Conservation (phyloP, 148 eudicot genomes). For the Spergularia marina region DNA sequence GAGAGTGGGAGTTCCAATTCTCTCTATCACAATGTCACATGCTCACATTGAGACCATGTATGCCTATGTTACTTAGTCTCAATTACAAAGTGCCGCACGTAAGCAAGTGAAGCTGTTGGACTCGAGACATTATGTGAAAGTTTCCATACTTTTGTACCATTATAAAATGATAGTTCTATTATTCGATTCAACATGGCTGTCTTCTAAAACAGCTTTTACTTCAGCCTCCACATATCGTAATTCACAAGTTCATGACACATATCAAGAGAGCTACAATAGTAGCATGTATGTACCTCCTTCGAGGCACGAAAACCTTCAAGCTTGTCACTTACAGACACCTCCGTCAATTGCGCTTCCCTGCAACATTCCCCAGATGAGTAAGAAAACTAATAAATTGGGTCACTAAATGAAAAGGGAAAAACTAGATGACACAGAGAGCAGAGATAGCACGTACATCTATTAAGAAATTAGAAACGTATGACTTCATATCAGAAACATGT, state of each 20-base stretch:
- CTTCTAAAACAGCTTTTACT: not conserved
- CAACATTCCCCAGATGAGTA: conserved; percentile 17
- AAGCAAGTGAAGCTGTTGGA: too few species aligned
- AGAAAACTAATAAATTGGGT: not conserved
- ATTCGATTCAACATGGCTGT: not conserved
- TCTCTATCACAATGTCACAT: not conserved
- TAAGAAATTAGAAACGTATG: not conserved
- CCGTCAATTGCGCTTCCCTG: conserved; percentile 74
- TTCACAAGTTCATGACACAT: not conserved
- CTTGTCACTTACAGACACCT: conserved; percentile 93
- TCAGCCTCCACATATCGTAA: not conserved
- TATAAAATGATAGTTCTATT: not conserved
- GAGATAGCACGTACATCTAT: not conserved
- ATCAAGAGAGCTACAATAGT: not conserved
- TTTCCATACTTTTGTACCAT: too few species aligned
- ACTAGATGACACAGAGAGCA: not conserved
- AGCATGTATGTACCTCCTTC: conserved; percentile 52
- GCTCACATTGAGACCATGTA: not conserved
- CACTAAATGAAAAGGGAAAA: too few species aligned
- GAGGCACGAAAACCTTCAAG: conserved; percentile 93
- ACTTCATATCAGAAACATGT: not conserved
- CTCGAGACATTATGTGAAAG: too few species aligned
- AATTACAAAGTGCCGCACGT: too few species aligned
- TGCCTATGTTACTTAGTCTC: not conserved
- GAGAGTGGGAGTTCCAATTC: not conserved